Conservation (phyloP, 208 protist genomes). For the Trypanosoma scelopori region DNA sequence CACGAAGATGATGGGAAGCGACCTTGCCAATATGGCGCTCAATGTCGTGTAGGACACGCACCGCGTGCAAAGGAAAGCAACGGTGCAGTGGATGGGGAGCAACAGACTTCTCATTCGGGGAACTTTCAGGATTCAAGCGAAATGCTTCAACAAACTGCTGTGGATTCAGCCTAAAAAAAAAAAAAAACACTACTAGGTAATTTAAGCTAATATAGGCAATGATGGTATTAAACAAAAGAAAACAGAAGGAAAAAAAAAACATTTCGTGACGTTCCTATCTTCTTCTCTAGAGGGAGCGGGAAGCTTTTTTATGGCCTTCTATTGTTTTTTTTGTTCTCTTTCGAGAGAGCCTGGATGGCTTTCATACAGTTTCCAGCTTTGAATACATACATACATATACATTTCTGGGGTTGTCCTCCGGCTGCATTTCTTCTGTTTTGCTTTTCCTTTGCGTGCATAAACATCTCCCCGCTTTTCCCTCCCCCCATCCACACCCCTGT, state of each 20-base stretch:
- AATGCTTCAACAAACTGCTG: constrained; percentile 15
- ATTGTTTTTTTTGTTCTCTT: not conserved
- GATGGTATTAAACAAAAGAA: constrained; percentile 27
- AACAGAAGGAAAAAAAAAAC: constrained; percentile 27
- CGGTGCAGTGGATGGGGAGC: constrained; percentile 17
- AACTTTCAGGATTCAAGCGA: constrained; percentile 5
- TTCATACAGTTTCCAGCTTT: not conserved
- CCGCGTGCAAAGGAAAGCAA: constrained; percentile 25
- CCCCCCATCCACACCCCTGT: not conserved
- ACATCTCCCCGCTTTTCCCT: not conserved
- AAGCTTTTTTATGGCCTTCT: not conserved
- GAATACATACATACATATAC: no score
- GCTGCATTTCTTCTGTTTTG: no score
- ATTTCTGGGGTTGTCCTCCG: no score
- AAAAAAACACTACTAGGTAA: constrained; percentile 20
- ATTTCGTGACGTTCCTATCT: not conserved
- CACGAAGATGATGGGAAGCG: constrained; percentile 59
- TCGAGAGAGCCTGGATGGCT: not conserved
- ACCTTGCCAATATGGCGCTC: constrained; percentile 70
- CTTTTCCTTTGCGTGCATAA: not conserved
- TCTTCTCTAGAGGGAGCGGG: not conserved
- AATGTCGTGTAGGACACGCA: constrained; percentile 48
- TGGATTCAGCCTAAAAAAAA: constrained; percentile 25
- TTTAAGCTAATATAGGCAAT: constrained; percentile 20
- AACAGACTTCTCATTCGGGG: constrained; percentile 2